These are phyloP conservation scores for Fusarium newnesense DNA, from an alignment of 2,329 filamentous ascomycete species.

Conservation along the genomic window DNA sequence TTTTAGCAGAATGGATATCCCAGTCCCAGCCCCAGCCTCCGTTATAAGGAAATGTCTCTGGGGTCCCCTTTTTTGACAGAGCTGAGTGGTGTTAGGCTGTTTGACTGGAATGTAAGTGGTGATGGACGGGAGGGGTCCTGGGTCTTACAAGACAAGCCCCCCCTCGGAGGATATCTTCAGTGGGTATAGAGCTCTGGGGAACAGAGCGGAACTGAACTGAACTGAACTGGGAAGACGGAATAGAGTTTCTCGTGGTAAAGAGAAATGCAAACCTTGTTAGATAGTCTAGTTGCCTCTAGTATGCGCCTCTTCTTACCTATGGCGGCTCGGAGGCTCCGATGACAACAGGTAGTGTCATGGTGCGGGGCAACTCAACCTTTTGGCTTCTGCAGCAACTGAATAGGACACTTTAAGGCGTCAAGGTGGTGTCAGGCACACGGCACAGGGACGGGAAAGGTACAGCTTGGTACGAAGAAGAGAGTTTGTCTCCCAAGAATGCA, in stretches of 20 bases:
- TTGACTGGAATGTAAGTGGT: constrained; percentile 37
- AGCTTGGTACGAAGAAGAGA: constrained; percentile 14
- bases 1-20: neutral
- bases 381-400: constrained; percentile 11
- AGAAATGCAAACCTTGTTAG: constrained; percentile 29
- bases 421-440: constrained; percentile 24
- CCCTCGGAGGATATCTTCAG: constrained; percentile 8
- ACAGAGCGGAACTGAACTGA: neutral
- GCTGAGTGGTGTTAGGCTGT: constrained; percentile 17
- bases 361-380: constrained; percentile 17
- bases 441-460: neutral
- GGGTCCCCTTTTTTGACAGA: constrained; percentile 1
- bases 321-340: constrained; percentile 28
- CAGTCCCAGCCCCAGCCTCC: neutral
- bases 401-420: neutral
- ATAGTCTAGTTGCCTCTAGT: neutral
- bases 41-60: constrained; percentile 25
- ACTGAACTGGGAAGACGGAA: neutral
- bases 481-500: constrained; percentile 30
- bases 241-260: constrained; percentile 29
- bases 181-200: constrained; percentile 1
- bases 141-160: neutral
- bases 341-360: constrained; percentile 22
- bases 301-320: constrained; percentile 21
- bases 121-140: constrained; percentile 25